Evolutionary conservation across 2,329 filamentous ascomycete species (phyloP).

Genomic region (Zasmidium cellare): DNA sequence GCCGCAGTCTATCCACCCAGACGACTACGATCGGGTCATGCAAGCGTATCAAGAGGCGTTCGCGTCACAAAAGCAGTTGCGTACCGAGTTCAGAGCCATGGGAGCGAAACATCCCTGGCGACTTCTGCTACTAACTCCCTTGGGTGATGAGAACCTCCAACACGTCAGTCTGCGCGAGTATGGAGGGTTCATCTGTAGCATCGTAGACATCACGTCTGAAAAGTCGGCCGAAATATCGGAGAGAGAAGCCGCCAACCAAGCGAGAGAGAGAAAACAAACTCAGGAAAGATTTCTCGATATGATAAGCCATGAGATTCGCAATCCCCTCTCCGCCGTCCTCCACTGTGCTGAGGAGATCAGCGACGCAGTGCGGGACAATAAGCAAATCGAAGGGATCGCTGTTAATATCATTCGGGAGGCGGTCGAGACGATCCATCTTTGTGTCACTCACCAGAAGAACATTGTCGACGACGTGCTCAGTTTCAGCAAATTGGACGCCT

Average conservation of each 20-base stretch:
- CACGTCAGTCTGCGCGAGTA: constrained; percentile 34
- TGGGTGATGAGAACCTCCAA: constrained; percentile 40
- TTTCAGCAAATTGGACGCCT: constrained; percentile 36
- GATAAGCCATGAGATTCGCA: constrained; percentile 43
- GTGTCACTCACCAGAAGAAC: constrained; percentile 46
- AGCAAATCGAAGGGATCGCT: constrained; percentile 19
- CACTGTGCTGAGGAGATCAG: constrained; percentile 47
- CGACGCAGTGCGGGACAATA: constrained; percentile 25
- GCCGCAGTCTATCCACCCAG: constrained; percentile 47
- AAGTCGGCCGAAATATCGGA: constrained; percentile 45
- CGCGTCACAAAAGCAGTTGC: constrained; percentile 37
- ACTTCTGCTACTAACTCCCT: constrained; percentile 43
- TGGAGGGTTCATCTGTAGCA: constrained; percentile 47
- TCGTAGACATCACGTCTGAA: constrained; percentile 49
- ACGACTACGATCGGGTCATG: constrained; percentile 49
- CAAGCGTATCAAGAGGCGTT: constrained; percentile 45
- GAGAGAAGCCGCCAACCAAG: constrained; percentile 44
- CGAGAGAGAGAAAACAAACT: constrained; percentile 45
- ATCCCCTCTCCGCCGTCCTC: constrained; percentile 39
- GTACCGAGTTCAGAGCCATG: constrained; percentile 45
- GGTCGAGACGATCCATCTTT: constrained; percentile 41
- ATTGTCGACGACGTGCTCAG: constrained; percentile 42
- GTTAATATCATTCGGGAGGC: constrained; percentile 27
- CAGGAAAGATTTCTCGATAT: constrained; percentile 50
- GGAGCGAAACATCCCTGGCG: constrained; percentile 39